Conservation (phyloP, 305 asterid genomes). For the Solanum chacoense region DNA sequence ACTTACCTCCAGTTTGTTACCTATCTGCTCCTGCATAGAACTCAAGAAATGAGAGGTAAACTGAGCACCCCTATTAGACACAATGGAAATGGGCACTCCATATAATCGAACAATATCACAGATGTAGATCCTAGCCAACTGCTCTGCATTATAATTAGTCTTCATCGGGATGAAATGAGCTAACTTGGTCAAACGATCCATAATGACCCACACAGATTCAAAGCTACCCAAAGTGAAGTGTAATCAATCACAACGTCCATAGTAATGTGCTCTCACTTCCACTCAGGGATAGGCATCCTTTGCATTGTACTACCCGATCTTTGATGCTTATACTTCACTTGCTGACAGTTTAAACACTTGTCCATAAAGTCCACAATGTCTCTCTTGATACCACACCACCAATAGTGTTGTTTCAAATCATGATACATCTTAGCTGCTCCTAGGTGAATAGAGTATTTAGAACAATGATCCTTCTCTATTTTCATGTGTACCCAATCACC, state of each 20-base stretch:
- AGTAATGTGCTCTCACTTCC: neutral
- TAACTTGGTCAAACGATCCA: neutral
- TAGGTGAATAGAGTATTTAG: neutral
- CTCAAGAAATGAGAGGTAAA: neutral
- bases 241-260: neutral
- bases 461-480: neutral
- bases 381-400: neutral
- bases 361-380: neutral
- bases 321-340: neutral
- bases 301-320: neutral
- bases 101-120: neutral
- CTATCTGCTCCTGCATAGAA: neutral
- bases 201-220: neutral
- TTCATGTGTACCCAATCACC: neutral
- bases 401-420: neutral
- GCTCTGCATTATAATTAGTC: neutral
- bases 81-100: neutral
- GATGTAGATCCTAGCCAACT: neutral
- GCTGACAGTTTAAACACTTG: neutral
- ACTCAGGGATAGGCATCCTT: neutral
- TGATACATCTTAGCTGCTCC: neutral
- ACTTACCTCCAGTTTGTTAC: neutral
- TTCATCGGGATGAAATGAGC: neutral
- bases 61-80: neutral
- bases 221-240: neutral